Evolutionary conservation across 305 asterid genomes (phyloP).

Genomic region (Caryopteris hybrid): DNA sequence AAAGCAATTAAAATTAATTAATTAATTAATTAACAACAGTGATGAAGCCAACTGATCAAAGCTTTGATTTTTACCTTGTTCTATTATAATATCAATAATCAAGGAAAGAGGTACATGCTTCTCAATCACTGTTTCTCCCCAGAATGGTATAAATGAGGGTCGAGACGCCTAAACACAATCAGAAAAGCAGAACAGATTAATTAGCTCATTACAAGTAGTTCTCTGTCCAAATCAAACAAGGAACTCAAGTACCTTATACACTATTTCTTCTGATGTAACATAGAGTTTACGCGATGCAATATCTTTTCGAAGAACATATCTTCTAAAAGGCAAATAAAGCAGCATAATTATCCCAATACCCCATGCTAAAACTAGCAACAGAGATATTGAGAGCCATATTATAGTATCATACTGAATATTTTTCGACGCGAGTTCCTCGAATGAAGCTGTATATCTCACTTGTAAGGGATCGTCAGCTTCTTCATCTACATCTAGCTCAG

Average conservation of each 20-base stretch:
- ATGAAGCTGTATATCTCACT: constrained; percentile 51
- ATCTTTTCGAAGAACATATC: constrained; percentile 72
- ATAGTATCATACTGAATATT: constrained; percentile 52
- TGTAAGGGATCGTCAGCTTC: constrained; percentile 32
- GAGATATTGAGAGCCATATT: constrained; percentile 67
- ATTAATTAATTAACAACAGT: no score
- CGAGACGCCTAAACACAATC: constrained; percentile 46
- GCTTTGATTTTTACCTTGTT: constrained; percentile 50
- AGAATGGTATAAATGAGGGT: constrained; percentile 71
- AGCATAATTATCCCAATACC: constrained; percentile 68
- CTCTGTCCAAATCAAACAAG: not conserved
- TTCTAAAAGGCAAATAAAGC: constrained; percentile 55
- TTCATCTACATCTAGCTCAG: constrained; percentile 51
- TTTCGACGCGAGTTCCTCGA: constrained; percentile 48
- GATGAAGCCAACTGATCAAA: not conserved
- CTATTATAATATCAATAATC: constrained; percentile 57
- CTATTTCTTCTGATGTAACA: constrained; percentile 49
- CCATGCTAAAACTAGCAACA: constrained; percentile 70
- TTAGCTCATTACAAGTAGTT: not conserved
- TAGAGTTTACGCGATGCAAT: constrained; percentile 57
- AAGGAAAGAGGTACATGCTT: constrained; percentile 56
- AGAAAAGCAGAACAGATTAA: constrained; percentile 6
- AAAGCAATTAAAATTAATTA: not conserved
- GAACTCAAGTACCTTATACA: constrained; percentile 48
- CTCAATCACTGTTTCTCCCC: constrained; percentile 45